Evolutionary conservation across 164 flowering plant genomes (phyloP), one percentile per base, ranked within the genome.

Genomic region (Piper betle): DNA sequence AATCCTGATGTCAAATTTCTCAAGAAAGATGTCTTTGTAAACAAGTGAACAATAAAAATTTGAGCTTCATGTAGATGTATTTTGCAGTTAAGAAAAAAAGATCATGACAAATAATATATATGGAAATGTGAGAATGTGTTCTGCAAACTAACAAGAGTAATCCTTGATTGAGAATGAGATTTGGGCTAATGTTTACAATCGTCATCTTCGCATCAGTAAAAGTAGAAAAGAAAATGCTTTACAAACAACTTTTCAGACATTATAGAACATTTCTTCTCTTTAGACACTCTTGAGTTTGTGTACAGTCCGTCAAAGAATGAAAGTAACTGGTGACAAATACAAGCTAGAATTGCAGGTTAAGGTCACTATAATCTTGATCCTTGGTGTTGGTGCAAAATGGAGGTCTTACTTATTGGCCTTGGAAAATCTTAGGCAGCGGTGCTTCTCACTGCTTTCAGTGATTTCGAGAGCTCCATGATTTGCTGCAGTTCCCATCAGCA

Each of bases 381-480:
- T 46, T 46, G 7, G 3, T 2, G 12, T 46, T 46, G 46, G 15
- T 46, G 50, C 50, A 15, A 46, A 25, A 25, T 25, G 33, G 33
- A 55, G 4, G 40, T 60, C 46, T 90, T 84, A 94, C 70, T 94
- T 94, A 81, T 94, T 94, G 13, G 99, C 99, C 79, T 94, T 91
- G 0, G 99, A 68, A 60, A 94, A 94, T 78, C 99, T 85, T 64
- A 94, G 95, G 77, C 99, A 94, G 15, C 99, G 73, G 55, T 94
- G 91, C 71, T 91, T 91, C 74, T 94, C 99, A 17, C 97, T 97
- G 66, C 99, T 88, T 16, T 91, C 99, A 48, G 97, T 94, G 65
- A 94, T 94, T 68, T 94, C 99, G 40, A 94, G 92, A 66, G 99
- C 99, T 46, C 99, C 99, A 58, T 91, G 97, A 73, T 77, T 88